Evolutionary conservation across 75 land plant genomes (phyloP), one percentile per base, ranked within the genome.

Genomic region (Isoetes taiwanensis): DNA sequence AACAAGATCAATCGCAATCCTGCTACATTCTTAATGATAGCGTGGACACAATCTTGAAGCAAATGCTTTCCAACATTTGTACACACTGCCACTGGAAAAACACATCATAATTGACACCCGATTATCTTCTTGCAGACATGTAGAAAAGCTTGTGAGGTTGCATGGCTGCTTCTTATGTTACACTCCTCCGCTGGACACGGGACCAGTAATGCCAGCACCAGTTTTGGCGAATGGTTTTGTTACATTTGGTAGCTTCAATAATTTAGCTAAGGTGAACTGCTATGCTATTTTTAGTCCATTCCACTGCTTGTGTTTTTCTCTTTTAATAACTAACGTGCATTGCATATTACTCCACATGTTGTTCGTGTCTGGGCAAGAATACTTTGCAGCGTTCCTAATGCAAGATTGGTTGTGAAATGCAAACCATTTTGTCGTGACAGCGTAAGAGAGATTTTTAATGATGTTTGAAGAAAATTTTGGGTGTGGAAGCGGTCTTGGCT

Each of bases 171-270:
- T 94, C 70, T 76, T 94, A 16, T 94, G 99, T 55, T 94, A 94
- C 62, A 84, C 78, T 26, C 96, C 99, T 67, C 88, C 99, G 16
- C 70, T 84, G 63, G 99, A 94, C 65, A 83, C 96, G 33, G 99
- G 99, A 24, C 78, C 86, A 17, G 76, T 94, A 52, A 77, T 63
- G 32, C 80, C 68, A 46, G 65, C 96, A 41, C 99, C 99, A 10
- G 96, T 86, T 54, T 61, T 94, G 31, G 61, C 77, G 12, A 94
- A 94, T 74, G 99, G 99, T 38, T 88, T 94, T 63, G 43, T 88
- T 38, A 94, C 99, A 12, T 94, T 94, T 70, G 99, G 99, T n/a
- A 88, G 99, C 71, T 94, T 94, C 56, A 94, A 94, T 59, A 94
- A 94, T 71, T 74, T 94, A 29, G 99, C 99, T 19, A 94, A 94